phyloP scores from a whole-genome alignment of 345 rosid species.

The Salix suchowensis region DNA sequence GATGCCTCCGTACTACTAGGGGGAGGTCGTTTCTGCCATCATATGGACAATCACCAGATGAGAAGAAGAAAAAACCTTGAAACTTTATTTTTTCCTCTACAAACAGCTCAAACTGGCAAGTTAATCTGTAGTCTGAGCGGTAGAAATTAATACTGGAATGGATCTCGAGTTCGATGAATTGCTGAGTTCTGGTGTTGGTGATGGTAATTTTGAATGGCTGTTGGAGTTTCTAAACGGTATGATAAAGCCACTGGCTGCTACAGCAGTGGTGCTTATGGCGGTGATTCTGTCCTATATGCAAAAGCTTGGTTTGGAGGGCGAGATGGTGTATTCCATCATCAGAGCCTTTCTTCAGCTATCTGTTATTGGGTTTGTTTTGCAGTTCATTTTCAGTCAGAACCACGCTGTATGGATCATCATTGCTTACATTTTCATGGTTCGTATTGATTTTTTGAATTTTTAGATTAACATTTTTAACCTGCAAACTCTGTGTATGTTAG shows the following conservation, averaged over 20 bases:
- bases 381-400: slow-evolving; percentile 64
- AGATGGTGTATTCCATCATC: slow-evolving; percentile 67
- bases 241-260: slow-evolving; percentile 78
- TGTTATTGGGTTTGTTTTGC: slow-evolving; percentile 79
- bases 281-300: slow-evolving; percentile 54
- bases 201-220: slow-evolving; percentile 59
- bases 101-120: not conserved
- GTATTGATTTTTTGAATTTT: not conserved
- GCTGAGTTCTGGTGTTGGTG: not conserved
- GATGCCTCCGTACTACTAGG: slow-evolving; percentile 12
- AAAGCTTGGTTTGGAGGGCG: slow-evolving; percentile 67
- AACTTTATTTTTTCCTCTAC: not conserved
- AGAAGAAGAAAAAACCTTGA: not conserved
- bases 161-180: not conserved
- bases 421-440: slow-evolving; percentile 87
- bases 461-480: not conserved
- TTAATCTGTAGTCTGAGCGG: not conserved
- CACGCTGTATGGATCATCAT: slow-evolving; percentile 63
- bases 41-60: too few relatives aligned
- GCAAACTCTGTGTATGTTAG: not conserved
- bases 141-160: too few relatives aligned
- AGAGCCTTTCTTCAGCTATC: slow-evolving; percentile 84
- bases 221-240: slow-evolving; percentile 56
- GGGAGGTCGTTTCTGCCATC: slow-evolving; percentile 27
- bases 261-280: slow-evolving; percentile 69